Conservation (phyloP, 129 eudicot genomes). For the Helichrysum umbraculigerum region DNA sequence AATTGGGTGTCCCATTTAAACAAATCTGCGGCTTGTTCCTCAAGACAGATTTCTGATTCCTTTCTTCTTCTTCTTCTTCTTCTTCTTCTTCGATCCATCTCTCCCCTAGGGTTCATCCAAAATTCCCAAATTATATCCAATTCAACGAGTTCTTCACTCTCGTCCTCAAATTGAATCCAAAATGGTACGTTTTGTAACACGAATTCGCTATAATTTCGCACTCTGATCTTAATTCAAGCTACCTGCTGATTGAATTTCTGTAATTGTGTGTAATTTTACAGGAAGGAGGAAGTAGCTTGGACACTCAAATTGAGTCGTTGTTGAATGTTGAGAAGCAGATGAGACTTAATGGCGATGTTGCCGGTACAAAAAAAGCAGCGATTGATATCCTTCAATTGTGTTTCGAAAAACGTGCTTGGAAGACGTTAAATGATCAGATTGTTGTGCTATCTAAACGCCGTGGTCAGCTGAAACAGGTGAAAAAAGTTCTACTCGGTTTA, state of each 20-base stretch:
- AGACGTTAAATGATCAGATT: slow-evolving; percentile 85
- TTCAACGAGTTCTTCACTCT: slow-evolving; percentile 16
- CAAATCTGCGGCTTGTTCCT: no score
- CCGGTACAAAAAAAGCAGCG: slow-evolving; percentile 69
- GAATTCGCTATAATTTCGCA: neutral
- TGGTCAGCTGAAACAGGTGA: slow-evolving; percentile 81
- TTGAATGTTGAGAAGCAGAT: slow-evolving; percentile 85
- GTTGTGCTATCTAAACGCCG: slow-evolving; percentile 83
- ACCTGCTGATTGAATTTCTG: neutral
- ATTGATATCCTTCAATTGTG: slow-evolving; percentile 72
- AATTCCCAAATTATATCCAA: neutral
- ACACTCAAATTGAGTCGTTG: slow-evolving; percentile 66
- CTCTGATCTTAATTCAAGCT: slow-evolving; percentile 8
- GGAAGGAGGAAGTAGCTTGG: slow-evolving; percentile 65
- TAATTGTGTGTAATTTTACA: slow-evolving; percentile 17
- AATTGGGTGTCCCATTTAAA: no score
- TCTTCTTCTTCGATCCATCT: no score
- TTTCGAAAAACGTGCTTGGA: slow-evolving; percentile 81
- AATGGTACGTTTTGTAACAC: slow-evolving; percentile 31
- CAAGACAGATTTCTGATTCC: no score
- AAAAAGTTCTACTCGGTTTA: neutral
- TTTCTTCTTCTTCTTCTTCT: no score
- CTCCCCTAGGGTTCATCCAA: slow-evolving; percentile 35
- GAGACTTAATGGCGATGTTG: slow-evolving; percentile 77
- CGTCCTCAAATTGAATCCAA: slow-evolving; percentile 11